Evolutionary conservation across 306 rosid species (phyloP), one percentile per base, ranked within the genome.

Genomic region (Rosa rugosa): DNA sequence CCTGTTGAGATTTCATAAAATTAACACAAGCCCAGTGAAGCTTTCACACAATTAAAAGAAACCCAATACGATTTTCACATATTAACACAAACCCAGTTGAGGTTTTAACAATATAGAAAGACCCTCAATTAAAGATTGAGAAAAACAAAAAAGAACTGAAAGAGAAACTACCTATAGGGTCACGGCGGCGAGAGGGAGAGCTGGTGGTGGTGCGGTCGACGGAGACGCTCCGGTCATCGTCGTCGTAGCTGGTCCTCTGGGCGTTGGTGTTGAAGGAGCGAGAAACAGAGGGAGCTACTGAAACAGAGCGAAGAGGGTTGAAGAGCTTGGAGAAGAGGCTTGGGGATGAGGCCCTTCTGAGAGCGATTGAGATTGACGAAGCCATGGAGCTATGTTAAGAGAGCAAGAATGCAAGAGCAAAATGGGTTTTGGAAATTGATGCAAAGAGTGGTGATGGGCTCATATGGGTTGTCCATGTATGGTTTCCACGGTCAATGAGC

Each of bases 201-300:
- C 81, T 70, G 11, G 45, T 70, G 11, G 80, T 12, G 22, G 71
- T 81, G 69, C 77, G 81, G 7, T 84, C 80, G 2, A 77, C 79
- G 27, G 83, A 83, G 17, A 80, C 40, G 2, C 56, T 42, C 7
- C 77, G 62, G n/a, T 80, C 88, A 0, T 14, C 68, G 5, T 54
- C 69, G 6, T 54, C 82, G 62, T 73, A 81, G 73, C 36, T 25
- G 18, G 79, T 27, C 65, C 75, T 34, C 83, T 89, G 89, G 27
- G 79, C 47, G 42, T 88, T 73, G 44, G 88, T 81, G 60, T 77
- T 87, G 85, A 89, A 89, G 25, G 81, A 81, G 59, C 88, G 88
- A 72, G 73, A 80, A 62, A 80, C 79, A 41, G 83, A 77, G 45
- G 88, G 81, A 9, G 81, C 71, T 0, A 67, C 20, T 0, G 81